These are phyloP conservation scores for Pseudocohnilembus persalinus DNA, from an alignment of 169 alveolate genomes.

Conservation along the genomic window DNA sequence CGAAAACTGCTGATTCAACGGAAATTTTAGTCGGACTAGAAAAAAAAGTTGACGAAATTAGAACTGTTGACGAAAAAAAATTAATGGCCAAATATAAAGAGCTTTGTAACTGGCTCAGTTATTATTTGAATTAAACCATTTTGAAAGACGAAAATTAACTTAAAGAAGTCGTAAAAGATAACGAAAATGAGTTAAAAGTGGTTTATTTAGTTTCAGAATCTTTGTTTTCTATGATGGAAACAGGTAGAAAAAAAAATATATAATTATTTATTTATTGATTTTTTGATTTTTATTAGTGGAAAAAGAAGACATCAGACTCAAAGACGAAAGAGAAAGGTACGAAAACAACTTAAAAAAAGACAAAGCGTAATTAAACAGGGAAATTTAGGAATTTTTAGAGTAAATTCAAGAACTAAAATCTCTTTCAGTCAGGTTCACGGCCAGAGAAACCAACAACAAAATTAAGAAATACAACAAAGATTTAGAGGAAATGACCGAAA, in stretches of 20 bases:
- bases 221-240: constrained; percentile 45
- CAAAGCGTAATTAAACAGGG: constrained; percentile 58
- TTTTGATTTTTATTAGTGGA: too few relatives aligned
- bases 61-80: constrained; percentile 46
- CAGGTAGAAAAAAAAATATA: neutral
- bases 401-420: constrained; percentile 57
- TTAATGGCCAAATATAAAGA: constrained; percentile 59
- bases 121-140: constrained; percentile 31
- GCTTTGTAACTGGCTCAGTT: constrained; percentile 67
- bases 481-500: neutral
- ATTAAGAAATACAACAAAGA: constrained; percentile 47
- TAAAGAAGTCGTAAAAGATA: constrained; percentile 12
- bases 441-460: constrained; percentile 38
- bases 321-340: constrained; percentile 57
- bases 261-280: too few relatives aligned
- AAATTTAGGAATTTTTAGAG: constrained; percentile 52
- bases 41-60: constrained; percentile 54
- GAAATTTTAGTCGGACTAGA: constrained; percentile 64
- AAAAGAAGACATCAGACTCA: constrained; percentile 54
- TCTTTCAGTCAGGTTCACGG: constrained; percentile 31
- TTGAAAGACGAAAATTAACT: neutral
- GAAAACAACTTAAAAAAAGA: constrained; percentile 54
- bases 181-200: constrained; percentile 43
- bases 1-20: constrained; percentile 54
- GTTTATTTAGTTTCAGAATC: constrained; percentile 20